phyloP scores from a whole-genome alignment of 2,329 filamentous ascomycete species.

The Fusarium metavorans region DNA sequence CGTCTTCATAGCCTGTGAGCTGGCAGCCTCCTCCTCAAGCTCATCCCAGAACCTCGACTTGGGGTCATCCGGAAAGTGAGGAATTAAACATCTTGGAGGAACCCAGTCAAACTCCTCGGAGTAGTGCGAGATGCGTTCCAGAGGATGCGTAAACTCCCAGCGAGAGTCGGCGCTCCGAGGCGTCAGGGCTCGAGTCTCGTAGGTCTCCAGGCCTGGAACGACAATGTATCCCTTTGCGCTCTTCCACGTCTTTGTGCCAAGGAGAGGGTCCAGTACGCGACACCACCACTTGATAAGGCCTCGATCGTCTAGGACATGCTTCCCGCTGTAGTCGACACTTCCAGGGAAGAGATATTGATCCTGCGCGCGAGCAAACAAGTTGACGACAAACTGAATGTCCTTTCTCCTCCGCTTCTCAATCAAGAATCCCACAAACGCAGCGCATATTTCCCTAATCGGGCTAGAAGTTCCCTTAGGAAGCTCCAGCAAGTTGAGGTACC shows the following conservation, averaged over 20 bases:
- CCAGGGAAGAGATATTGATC: conserved; percentile 95
- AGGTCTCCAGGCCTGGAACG: conserved; percentile 86
- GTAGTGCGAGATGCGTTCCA: conserved; percentile 74
- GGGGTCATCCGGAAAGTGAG: conserved; percentile 93
- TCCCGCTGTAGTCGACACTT: conserved; percentile 84
- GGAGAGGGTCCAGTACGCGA: conserved; percentile 81
- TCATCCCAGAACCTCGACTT: conserved; percentile 92
- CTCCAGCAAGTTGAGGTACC: conserved; percentile 78
- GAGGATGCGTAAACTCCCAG: conserved; percentile 79
- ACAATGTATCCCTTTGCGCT: conserved; percentile 82
- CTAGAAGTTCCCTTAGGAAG: conserved; percentile 74
- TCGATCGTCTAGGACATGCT: conserved; percentile 92
- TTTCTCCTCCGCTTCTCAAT: conserved; percentile 74
- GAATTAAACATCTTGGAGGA: conserved; percentile 86
- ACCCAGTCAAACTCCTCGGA: conserved; percentile 68
- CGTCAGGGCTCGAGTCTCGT: conserved; percentile 84
- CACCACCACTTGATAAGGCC: conserved; percentile 98
- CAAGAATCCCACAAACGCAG: conserved; percentile 81
- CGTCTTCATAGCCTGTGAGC: conserved; percentile 64
- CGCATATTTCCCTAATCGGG: conserved; percentile 79
- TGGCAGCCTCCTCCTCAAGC: conserved; percentile 83
- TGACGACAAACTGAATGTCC: conserved; percentile 79
- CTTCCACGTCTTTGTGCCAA: conserved; percentile 62
- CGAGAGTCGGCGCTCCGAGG: conserved; percentile 65
- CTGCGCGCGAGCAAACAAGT: conserved; percentile 91